phyloP scores from a whole-genome alignment of 2,329 filamentous ascomycete genomes.

The Tolypocladium endophyticum region DNA sequence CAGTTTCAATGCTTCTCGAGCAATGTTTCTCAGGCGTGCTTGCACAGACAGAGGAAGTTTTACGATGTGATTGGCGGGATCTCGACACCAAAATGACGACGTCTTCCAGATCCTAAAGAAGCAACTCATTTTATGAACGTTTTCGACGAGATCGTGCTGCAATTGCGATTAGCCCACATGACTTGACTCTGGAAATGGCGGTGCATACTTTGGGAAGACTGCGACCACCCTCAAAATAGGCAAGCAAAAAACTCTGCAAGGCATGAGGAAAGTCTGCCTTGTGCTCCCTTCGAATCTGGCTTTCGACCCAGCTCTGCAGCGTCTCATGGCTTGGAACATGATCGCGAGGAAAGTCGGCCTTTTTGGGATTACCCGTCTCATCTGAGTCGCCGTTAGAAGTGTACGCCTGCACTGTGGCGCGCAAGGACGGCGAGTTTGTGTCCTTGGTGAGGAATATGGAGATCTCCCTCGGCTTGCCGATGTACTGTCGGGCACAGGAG shows the following conservation, averaged over 20 bases:
- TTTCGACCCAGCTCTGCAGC: conserved; percentile 26
- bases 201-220: conserved; percentile 27
- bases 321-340: conserved; percentile 22
- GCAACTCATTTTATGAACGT: conserved; percentile 35
- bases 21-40: conserved; percentile 28
- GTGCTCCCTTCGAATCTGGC: conserved; percentile 23
- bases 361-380: conserved; percentile 18
- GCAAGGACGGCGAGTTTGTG: conserved; percentile 25
- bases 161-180: conserved; percentile 8
- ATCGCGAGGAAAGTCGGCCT: conserved; percentile 26
- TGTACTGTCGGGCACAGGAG: conserved; percentile 23
- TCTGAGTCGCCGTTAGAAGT: conserved; percentile 18
- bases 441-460: conserved; percentile 24
- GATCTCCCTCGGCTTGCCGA: conserved; percentile 24
- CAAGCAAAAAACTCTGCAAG: conserved; percentile 26
- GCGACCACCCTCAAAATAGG: conserved; percentile 23
- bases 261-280: conserved; percentile 19
- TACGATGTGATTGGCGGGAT: conserved; percentile 24
- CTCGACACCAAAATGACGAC: conserved; percentile 28
- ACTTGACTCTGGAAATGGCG: background rate
- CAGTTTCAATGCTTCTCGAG: conserved; percentile 23
- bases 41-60: conserved; percentile 28
- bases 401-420: conserved; percentile 27
- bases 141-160: conserved; percentile 29
- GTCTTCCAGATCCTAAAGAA: conserved; percentile 40